Evolutionary conservation across 345 rosid species (phyloP).

Genomic region (Cochlearia excelsa): DNA sequence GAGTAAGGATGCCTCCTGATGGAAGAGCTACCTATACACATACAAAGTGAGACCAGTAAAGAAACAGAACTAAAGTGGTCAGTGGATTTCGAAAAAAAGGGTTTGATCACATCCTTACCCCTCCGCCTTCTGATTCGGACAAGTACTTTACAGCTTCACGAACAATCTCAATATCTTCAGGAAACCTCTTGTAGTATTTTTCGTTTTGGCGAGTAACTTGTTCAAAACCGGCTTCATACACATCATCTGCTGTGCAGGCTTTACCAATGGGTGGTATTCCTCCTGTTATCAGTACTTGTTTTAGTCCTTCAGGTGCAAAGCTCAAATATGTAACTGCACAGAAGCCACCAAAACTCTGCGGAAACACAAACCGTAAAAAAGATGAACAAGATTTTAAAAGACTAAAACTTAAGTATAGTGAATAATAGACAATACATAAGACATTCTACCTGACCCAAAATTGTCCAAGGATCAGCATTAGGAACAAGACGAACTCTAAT

Average conservation of each 20-base stretch:
- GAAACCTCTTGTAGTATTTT: conserved; percentile 88
- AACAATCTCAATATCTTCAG: conserved; percentile 69
- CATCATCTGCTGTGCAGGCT: conserved; percentile 69
- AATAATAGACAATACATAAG: background rate
- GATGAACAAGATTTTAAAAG: background rate
- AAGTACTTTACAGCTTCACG: conserved; percentile 57
- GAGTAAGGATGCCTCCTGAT: conserved; percentile 82
- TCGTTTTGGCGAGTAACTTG: conserved; percentile 67
- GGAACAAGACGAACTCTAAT: conserved; percentile 75
- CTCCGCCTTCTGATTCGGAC: conserved; percentile 78
- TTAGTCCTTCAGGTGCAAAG: conserved; percentile 87
- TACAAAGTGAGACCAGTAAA: conserved; percentile 2
- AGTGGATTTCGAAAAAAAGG: conserved; percentile 9
- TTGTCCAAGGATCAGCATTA: conserved; percentile 74
- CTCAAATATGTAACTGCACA: conserved; percentile 88
- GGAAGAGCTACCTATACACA: conserved; percentile 71
- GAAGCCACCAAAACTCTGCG: conserved; percentile 92
- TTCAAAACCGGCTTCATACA: conserved; percentile 55
- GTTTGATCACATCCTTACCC: conserved; percentile 54
- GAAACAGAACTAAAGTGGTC: conserved; percentile 10
- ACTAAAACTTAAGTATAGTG: background rate
- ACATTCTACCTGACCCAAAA: conserved; percentile 75
- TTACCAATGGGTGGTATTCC: conserved; percentile 82
- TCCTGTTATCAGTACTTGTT: conserved; percentile 85
- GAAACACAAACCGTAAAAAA: conserved; percentile 10